phyloP scores from a whole-genome alignment of 176 grass and related monocot species.

The Pontederia paniculata region DNA sequence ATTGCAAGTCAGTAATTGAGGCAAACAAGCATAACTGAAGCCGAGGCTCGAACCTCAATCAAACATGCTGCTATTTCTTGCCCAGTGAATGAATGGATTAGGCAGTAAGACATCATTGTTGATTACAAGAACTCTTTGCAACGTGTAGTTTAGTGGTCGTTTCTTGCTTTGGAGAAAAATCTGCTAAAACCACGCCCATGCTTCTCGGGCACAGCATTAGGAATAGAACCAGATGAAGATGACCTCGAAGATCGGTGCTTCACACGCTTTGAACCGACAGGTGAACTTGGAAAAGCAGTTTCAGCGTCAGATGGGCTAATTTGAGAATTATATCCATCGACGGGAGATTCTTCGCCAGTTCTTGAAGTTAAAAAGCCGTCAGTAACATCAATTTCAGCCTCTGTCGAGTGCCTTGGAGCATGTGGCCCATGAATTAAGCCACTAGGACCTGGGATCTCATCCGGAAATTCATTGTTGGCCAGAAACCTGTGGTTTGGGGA shows the following conservation, averaged over 20 bases:
- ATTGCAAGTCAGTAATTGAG: no score
- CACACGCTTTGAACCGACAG: slow-evolving; percentile 60
- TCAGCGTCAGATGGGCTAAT: slow-evolving; percentile 42
- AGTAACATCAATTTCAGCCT: slow-evolving; percentile 23
- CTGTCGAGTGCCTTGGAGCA: slow-evolving; percentile 30
- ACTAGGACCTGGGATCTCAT: slow-evolving; percentile 35
- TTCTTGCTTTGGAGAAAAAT: slow-evolving; percentile 76
- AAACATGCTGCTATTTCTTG: no score
- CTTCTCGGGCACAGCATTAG: slow-evolving; percentile 53
- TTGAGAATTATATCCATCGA: slow-evolving; percentile 44
- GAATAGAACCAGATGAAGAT: slow-evolving; percentile 45
- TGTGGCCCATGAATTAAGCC: slow-evolving; percentile 18
- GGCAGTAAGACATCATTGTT: background rate
- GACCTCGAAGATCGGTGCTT: slow-evolving; percentile 66
- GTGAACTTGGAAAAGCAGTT: slow-evolving; percentile 33
- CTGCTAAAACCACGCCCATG: slow-evolving; percentile 68
- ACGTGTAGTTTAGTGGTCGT: slow-evolving; percentile 24
- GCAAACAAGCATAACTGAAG: no score
- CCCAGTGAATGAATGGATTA: background rate
- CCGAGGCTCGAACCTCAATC: no score
- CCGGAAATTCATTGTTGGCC: slow-evolving; percentile 37
- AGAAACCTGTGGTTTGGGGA: slow-evolving; percentile 37
- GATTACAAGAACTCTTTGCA: background rate
- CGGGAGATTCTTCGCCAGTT: slow-evolving; percentile 37
- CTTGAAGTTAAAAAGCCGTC: slow-evolving; percentile 10